Base-by-base conservation (phyloP, 768 basidiomycete genomes). In the Gloeostereum incarnatum region DNA sequence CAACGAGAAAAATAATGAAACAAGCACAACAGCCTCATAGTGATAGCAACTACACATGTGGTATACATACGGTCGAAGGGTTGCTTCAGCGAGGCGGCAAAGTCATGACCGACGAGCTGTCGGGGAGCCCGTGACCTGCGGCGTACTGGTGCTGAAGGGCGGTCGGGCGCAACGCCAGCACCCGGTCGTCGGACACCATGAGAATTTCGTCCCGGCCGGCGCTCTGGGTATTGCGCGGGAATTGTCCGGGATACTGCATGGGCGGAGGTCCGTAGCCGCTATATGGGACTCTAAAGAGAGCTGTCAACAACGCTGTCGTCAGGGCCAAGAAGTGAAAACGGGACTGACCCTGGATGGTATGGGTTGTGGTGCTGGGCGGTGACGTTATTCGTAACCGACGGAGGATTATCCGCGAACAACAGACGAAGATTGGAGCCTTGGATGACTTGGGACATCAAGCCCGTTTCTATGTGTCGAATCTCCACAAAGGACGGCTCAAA, bases 401-500 rank as follows among this genome's bases (percentile, higher is more conserved):
- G 81, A 1, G 91, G 92, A 3, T 87, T 86, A 58, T 98, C 96
- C 35, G 93, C 86, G 53, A 97, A 98, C 31, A 99, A 65, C 36
- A 91, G 71, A 9, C 88, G 81, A 24, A 98, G 68, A 55, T 92
- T 90, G 49, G 81, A 81, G 43, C 92, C 89, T 54, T 92, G 88
- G 37, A 97, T 96, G 49, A 99, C 87, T 65, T 99, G 96, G 18
- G 87, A 81, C 57, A 98, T 73, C 25, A 76, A 63, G 8, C 96
- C 92, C 2, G 84, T 91, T 53, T 94, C 90, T 40, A 99, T 90
- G 54, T 98, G 87, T 21, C 92, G 81, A 35, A 99, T 83, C 60
- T 99, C 96, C 50, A 98, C 84, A 55, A 99, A 99, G 1, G 84
- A 83, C 4, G 92, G 84, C 55, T 98, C 96, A 54, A 99, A 93